Base-by-base conservation (phyloP, 257 asterid species). In the Thymus mandschuricus region DNA sequence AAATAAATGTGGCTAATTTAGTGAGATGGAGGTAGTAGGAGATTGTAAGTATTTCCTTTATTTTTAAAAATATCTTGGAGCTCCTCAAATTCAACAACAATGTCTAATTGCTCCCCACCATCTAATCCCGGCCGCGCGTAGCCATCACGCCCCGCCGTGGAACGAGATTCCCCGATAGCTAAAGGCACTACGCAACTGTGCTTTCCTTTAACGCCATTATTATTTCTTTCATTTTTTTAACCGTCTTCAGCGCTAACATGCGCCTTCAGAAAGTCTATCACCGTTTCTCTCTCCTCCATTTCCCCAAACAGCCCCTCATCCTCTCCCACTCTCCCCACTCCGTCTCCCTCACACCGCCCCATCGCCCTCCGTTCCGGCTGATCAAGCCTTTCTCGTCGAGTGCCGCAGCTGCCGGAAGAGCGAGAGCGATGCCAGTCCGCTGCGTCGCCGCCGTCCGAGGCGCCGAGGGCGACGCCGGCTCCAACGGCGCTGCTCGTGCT, bases 241-340 rank as follows among this genome's bases (percentile, higher is more conserved):
- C 5, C 21, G 28, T 43, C 81, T 30, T 69, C 79, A 12, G 63
- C 67, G 59, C 75, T 76, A 77, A 67, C 34, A 91, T 83, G 96
- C 83, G 86, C 78, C 86, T 86, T 30, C 81, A 81, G 76, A 86
- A 81, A 80, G 96, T 87, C 83, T 78, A 79, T 50, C 86, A 84
- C 70, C 84, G 94, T 21, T 68, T 66, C 40, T 80, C 78, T 68
- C 79, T 79, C 68, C 60, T 83, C 61, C 80, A 81, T 70, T 63
- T 80, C 65, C 76, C 84, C 75, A 82, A 73, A 68, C 82, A 58
- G 38, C 82, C 82, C 29, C 56, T 77, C 72, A 70, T 77, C 52
- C 64, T 75, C 78, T 55, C 79, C 68, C 60, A 80, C 48, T 43
- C 78, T 4, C 67, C 78, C 41, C 75, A 67, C 74, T 60, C n/a